Evolutionary conservation across 2,329 filamentous ascomycete species (phyloP).

Genomic region (Scytalidium lignicola): DNA sequence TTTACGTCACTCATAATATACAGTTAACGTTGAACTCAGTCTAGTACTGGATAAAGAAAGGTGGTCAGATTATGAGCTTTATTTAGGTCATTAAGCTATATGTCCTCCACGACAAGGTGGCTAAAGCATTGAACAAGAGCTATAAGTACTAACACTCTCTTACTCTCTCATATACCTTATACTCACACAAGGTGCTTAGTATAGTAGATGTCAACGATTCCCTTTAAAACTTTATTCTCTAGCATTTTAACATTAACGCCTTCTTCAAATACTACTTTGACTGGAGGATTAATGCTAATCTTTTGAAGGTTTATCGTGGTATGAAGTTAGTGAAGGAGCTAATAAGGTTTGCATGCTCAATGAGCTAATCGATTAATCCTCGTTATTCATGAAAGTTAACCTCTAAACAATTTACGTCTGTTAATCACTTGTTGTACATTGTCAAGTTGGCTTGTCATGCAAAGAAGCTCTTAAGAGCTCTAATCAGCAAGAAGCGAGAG

Average conservation of each 20-base stretch:
- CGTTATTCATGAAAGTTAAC: constrained; percentile 17
- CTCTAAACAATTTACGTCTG: constrained; percentile 14
- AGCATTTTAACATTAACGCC: constrained; percentile 12
- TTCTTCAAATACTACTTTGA: constrained; percentile 19
- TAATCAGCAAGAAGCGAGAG: no score
- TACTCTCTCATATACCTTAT: neutral
- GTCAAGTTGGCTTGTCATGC: constrained; percentile 3
- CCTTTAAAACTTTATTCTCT: constrained; percentile 16
- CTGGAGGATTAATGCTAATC: constrained; percentile 11
- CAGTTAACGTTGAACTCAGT: constrained; percentile 20
- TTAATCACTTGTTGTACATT: constrained; percentile 13
- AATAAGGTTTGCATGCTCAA: constrained; percentile 18
- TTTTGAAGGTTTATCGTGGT: constrained; percentile 17
- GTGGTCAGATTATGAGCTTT: constrained; percentile 30
- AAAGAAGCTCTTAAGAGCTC: constrained; percentile 5
- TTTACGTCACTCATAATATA: constrained; percentile 24
- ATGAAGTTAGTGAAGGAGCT: constrained; percentile 16
- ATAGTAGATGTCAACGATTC: constrained; percentile 14
- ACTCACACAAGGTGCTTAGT: neutral
- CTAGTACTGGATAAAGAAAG: constrained; percentile 23
- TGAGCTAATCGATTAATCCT: constrained; percentile 21
- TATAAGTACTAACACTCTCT: constrained; percentile 20
- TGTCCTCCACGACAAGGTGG: constrained; percentile 28
- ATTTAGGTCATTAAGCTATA: constrained; percentile 28
- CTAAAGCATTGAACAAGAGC: constrained; percentile 34